Base-by-base conservation (phyloP, 768 basidiomycete species). In the Termitomyces sp. region DNA sequence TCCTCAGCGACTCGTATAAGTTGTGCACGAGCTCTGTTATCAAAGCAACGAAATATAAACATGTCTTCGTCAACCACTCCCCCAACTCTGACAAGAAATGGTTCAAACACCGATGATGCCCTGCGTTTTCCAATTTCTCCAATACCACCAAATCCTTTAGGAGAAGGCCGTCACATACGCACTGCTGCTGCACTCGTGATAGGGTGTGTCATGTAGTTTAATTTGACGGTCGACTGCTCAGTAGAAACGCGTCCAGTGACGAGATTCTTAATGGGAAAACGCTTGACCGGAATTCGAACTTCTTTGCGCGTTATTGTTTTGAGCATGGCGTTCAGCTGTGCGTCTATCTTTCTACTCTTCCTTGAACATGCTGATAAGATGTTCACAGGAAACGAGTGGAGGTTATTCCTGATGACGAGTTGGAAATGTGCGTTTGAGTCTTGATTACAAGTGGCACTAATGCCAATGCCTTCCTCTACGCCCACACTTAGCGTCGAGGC, bases 241-340 rank as follows among this genome's bases (percentile, higher is more conserved):
- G 26, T 23, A 28, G 5, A 20, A 36, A 41, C 23, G 16, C 40
- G 26, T 36, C 41, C 64, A 93, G 93, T 9, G 93, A 95, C 71
- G 93, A 96, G 67, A 93, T 96, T 38, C 74, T 98, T 55, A 96
- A 96, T 63, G 95, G 94, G 47, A 93, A 94, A 80, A 93, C 91
- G 0, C 82, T 84, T 50, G 92, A 93, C 71, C 77, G 82, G 14
- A 93, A 94, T 74, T 90, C 89, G 2, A 84, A 94, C 70, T 90
- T 85, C 73, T 91, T 96, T 67, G 92, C 93, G 3, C 86, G 86
- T 66, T 93, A 86, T 69, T 91, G 91, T 68, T 98, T 97, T 69
- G 89, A 95, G 67, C 82, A 92, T 55, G 95, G 90, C 3, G 81
- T 93, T 35, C 83, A 92, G 60, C 71, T 95, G 87, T 92, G 77